Evolutionary conservation across 2,329 filamentous ascomycete species (phyloP).

Genomic region (Monosporascus sp.): DNA sequence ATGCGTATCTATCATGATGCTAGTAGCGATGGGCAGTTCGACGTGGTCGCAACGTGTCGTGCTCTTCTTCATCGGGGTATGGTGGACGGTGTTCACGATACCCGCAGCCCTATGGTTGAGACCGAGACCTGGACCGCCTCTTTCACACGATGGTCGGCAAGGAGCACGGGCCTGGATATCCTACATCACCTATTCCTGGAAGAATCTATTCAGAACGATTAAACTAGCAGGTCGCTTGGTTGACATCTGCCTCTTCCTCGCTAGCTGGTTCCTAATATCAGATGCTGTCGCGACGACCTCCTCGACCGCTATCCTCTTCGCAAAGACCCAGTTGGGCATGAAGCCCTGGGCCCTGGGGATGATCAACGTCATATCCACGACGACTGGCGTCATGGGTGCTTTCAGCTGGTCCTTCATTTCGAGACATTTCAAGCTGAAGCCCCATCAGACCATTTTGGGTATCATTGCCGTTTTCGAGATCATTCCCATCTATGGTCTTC

Average conservation of each 20-base stretch:
- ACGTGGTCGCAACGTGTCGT: conserved; percentile 84
- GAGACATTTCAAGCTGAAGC: conserved; percentile 60
- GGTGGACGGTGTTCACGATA: conserved; percentile 92
- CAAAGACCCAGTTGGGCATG: conserved; percentile 91
- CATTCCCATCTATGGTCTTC: conserved; percentile 84
- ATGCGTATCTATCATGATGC: conserved; percentile 70
- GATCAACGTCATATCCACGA: conserved; percentile 88
- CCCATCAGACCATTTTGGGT: conserved; percentile 85
- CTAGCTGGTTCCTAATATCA: conserved; percentile 89
- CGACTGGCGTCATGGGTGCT: conserved; percentile 78
- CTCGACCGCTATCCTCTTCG: conserved; percentile 90
- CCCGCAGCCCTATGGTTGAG: conserved; percentile 84
- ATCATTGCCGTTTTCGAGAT: conserved; percentile 88
- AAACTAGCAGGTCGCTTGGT: conserved; percentile 65
- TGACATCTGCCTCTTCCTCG: conserved; percentile 74
- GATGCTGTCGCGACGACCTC: conserved; percentile 93
- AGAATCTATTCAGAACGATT: conserved; percentile 74
- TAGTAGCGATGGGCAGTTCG: conserved; percentile 67
- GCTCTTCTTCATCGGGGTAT: conserved; percentile 77
- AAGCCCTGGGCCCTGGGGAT: conserved; percentile 78
- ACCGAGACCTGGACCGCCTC: conserved; percentile 79
- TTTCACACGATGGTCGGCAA: conserved; percentile 41
- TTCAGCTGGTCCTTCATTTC: conserved; percentile 85
- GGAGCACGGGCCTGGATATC: conserved; percentile 50
- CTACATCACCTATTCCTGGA: conserved; percentile 83